Percentiles rank a stretch among this genome's conserved stretches.
phyloP scores from a whole-genome alignment of 768 basidiomycete species.

The Filobasidium floriforme region DNA sequence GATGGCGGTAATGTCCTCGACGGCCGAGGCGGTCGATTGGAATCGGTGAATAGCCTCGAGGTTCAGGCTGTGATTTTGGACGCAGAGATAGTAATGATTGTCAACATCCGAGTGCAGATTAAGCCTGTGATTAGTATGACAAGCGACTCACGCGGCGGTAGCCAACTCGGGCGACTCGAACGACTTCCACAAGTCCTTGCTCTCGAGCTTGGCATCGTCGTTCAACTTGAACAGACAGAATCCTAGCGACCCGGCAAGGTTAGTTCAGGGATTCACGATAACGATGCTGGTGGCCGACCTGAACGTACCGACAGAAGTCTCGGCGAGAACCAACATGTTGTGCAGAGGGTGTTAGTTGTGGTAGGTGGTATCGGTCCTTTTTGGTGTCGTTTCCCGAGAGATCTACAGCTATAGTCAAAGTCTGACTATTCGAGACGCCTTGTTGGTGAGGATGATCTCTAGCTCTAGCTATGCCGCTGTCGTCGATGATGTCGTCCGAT shows the following conservation, averaged over 20 bases:
- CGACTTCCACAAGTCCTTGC: constrained; percentile 79
- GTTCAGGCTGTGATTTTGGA: constrained; percentile 59
- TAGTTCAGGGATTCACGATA: not conserved
- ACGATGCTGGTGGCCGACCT: not conserved
- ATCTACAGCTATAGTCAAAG: no score
- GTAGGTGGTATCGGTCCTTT: not conserved
- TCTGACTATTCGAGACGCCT: no score
- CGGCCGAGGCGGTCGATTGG: constrained; percentile 88
- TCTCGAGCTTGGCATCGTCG: constrained; percentile 76
- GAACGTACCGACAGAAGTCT: constrained; percentile 48
- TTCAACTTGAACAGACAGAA: constrained; percentile 97
- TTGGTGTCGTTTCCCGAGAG: not conserved
- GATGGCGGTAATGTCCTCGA: constrained; percentile 89
- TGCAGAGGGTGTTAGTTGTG: not conserved
- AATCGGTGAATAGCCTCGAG: constrained; percentile 93
- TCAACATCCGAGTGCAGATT: constrained; percentile 12
- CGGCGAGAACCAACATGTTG: constrained; percentile 87
- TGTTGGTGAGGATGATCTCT: no score
- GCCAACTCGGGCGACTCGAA: constrained; percentile 89
- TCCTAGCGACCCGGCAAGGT: constrained; percentile 41
- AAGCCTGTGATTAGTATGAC: not conserved
- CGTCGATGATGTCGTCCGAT: no score
- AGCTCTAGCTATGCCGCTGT: no score
- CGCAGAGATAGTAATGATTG: not conserved
- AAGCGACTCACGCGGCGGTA: constrained; percentile 68